Base-by-base conservation (phyloP, 345 rosid genomes). In the Pelargonium nanum region DNA sequence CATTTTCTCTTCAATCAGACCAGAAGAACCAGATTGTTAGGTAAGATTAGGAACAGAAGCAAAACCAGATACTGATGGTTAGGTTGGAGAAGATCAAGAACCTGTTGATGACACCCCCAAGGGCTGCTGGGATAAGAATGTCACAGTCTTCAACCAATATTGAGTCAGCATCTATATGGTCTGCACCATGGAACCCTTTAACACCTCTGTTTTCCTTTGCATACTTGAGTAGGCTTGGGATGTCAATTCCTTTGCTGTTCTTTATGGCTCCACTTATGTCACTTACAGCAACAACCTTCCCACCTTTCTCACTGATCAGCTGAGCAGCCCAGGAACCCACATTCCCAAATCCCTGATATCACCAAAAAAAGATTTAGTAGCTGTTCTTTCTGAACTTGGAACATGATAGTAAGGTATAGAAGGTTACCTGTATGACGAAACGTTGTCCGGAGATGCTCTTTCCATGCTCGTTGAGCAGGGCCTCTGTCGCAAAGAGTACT, bases 271-370 rank as follows among this genome's bases (percentile, higher is more conserved):
- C 97, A 12, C 84, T 71, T 24, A 85, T 76, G 72, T 93, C 99
- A 53, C 96, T 89, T 2, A 85, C 84, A 0, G 88, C 99, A 22
- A 93, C 87, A 64, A 93, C 64, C 72, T 77, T 87, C 63, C 99
- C 99, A 30, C 99, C 94, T 26, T 71, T 74, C 26, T 84, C 86
- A 61, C 68, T 69, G 70, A 93, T 89, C 62, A 93, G 75, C 56
- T 79, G 86, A 5, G 96, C 97, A 17, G 96, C 97, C 99, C 96
- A 93, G 21, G 97, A 86, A 34, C 99, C 99, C 6, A 93, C 97
- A 78, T 93, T 93, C 45, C 99, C 99, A 58, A 93, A 93, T 23
- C 97, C 97, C 97, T 93, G 74, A 70, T 1, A 59, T n/a, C 30
- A 19, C 26, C 50, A 26, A 22, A 22, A 55, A 55, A 24, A 55